Percentiles rank a stretch among this genome's conserved stretches.
Conservation (phyloP, 768 basidiomycete genomes). For the Trametes punicea region DNA sequence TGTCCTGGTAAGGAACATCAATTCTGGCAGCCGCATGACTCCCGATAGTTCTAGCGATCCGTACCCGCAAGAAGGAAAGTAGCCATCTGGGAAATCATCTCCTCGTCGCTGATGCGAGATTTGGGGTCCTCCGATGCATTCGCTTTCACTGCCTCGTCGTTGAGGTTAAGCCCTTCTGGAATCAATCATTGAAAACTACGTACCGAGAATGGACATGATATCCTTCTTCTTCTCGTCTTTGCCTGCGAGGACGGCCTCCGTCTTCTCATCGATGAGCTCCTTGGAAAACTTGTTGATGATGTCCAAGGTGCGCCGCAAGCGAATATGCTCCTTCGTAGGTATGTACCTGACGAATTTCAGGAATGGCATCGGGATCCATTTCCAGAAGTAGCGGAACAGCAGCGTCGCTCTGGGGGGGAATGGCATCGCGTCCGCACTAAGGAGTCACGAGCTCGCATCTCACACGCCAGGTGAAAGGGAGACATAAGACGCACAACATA, state of each 20-base stretch:
- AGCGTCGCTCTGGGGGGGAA: conserved; percentile 23
- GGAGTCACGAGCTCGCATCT: not conserved
- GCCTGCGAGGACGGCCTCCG: conserved; percentile 13
- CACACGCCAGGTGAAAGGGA: not conserved
- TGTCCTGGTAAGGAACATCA: conserved; percentile 24
- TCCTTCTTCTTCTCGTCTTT: conserved; percentile 31
- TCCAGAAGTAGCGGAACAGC: conserved; percentile 30
- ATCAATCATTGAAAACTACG: not conserved
- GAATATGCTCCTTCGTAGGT: conserved; percentile 29
- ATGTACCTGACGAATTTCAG: conserved; percentile 28
- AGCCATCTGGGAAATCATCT: conserved; percentile 33
- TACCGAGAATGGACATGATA: conserved; percentile 34
- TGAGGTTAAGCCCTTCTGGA: not conserved
- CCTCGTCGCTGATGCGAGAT: conserved; percentile 29
- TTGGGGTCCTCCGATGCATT: conserved; percentile 30
- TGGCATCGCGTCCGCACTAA: conserved; percentile 26
- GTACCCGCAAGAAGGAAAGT: conserved; percentile 18
- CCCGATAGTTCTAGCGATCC: not conserved
- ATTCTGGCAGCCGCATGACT: not conserved
- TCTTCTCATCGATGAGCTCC: conserved; percentile 26
- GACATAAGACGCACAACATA: conserved; percentile 25
- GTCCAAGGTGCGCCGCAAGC: conserved; percentile 27
- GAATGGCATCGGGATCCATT: conserved; percentile 27
- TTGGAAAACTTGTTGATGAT: conserved; percentile 26
- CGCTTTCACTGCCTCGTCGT: conserved; percentile 26